These are phyloP conservation scores for Lactarius vividus DNA, from an alignment of 768 basidiomycete genomes.

Conservation along the genomic window DNA sequence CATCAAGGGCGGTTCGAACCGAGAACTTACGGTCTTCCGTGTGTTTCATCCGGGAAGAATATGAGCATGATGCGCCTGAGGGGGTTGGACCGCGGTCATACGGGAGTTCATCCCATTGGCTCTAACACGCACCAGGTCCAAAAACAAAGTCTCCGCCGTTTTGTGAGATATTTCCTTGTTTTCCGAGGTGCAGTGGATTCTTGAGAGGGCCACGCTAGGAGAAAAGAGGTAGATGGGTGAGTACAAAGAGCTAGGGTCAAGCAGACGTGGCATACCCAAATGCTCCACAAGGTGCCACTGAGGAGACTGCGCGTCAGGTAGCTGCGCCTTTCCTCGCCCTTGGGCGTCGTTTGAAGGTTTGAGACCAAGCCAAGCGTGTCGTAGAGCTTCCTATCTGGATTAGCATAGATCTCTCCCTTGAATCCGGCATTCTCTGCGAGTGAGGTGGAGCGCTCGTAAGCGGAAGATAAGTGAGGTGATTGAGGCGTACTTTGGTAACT, in stretches of 20 bases:
- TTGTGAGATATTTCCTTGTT: constrained; percentile 26
- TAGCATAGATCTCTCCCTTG: constrained; percentile 23
- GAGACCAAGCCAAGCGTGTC: constrained; percentile 22
- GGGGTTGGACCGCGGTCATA: neutral
- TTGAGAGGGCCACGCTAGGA: constrained; percentile 22
- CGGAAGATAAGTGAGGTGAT: neutral
- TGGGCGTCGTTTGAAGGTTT: constrained; percentile 18
- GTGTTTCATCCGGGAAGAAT: constrained; percentile 22
- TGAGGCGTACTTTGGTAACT: constrained; percentile 19
- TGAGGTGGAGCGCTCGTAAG: neutral
- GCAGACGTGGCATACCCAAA: constrained; percentile 10
- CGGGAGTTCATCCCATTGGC: too few relatives aligned
- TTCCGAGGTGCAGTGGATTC: constrained; percentile 21
- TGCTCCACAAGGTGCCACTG: constrained; percentile 15
- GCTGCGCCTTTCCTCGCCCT: constrained; percentile 20
- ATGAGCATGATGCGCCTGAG: constrained; percentile 21
- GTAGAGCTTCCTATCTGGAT: constrained; percentile 27
- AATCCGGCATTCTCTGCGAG: constrained; percentile 18
- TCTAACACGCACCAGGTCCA: constrained; percentile 16
- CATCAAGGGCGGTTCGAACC: neutral
- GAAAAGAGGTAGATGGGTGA: neutral
- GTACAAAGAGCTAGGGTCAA: neutral
- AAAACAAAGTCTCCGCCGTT: constrained; percentile 27
- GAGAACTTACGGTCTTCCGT: constrained; percentile 26
- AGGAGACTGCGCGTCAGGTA: constrained; percentile 21